Evolutionary conservation across 768 basidiomycete genomes (phyloP), one percentile per base, ranked within the genome.

Genomic region (Naganishia vaughanmartiniae): DNA sequence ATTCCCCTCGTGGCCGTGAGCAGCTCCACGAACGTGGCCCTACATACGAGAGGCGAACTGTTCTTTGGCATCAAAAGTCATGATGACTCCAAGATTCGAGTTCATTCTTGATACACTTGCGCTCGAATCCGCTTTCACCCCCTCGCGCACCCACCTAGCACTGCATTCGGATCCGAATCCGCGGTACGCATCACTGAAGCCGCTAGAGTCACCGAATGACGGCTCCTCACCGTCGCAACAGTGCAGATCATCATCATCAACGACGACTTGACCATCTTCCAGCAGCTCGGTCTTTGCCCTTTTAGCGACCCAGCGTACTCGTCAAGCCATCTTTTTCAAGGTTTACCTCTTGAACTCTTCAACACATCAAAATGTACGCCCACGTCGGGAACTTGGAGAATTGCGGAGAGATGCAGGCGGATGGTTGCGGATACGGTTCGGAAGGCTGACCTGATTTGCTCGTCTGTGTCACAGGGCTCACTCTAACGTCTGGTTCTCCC

Each of bases 401-500:
- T 10, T 4, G 21, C 24, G 30, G 60, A 5, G 24, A 45, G 33
- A 58, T 45, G 60, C 26, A 46, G n/a, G 42, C 6, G 36, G 60
- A 12, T 28, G 54, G 65, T 1, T 4, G 54, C 39, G 19, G 54
- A 60, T 31, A 54, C 31, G 28, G 39, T 11, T 6, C 28, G 36
- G 31, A 26, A 58, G 58, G 60, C 74, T 75, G 74, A 75, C 70
- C 36, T 45, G 42, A 54, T 19, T 30, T 46, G 4, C 12, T 60
- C 15, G 4, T 31, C 39, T 68, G 21, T 42, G 28, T 12, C 89
- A 87, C 84, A 92, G 95, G 93, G 93, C 93, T 80, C 93, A 95
- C 91, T 91, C 94, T 87, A 89, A 92, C 78, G 89, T 96, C 84
- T 96, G 93, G 93, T 93, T 93, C 84, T 92, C 91, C 83, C 91